Conservation (phyloP, 179 eudicot genomes). For the Silene noctiflora region DNA sequence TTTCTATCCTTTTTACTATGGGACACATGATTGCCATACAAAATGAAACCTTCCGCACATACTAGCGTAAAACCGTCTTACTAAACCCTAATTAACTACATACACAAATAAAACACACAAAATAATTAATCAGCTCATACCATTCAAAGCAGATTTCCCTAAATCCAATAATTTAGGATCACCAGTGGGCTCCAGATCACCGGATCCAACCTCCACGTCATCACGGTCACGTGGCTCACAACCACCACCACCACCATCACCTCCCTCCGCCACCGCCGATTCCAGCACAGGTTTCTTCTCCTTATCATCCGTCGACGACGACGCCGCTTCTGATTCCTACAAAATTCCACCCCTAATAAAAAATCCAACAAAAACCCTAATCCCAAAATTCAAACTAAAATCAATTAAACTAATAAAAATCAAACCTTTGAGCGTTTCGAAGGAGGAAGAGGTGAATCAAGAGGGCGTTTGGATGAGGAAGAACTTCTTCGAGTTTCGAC, state of each 20-base stretch:
- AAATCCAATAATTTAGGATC: slow-evolving; percentile 39
- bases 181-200: slow-evolving; percentile 41
- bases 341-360: slow-evolving; percentile 16
- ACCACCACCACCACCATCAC: slow-evolving; percentile 1
- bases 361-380: slow-evolving; percentile 15
- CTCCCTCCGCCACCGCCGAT: background rate
- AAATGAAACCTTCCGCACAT: background rate
- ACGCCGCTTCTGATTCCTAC: slow-evolving; percentile 59
- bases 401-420: background rate
- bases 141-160: slow-evolving; percentile 38
- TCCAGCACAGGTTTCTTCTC: slow-evolving; percentile 25
- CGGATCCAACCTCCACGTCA: slow-evolving; percentile 38
- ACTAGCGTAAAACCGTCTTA: background rate
- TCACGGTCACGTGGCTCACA: slow-evolving; percentile 14
- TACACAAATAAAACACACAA: background rate
- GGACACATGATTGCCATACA: no score
- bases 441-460: slow-evolving; percentile 50
- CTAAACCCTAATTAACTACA: background rate
- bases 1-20: no score
- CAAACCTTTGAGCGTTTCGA: slow-evolving; percentile 77
- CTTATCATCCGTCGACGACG: slow-evolving; percentile 52
- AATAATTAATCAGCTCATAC: background rate
- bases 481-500: slow-evolving; percentile 88
- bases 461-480: slow-evolving; percentile 75
- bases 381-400: background rate